Evolutionary conservation across 2,329 filamentous ascomycete genomes (phyloP).

Genomic region (Fusarium mexicanum): DNA sequence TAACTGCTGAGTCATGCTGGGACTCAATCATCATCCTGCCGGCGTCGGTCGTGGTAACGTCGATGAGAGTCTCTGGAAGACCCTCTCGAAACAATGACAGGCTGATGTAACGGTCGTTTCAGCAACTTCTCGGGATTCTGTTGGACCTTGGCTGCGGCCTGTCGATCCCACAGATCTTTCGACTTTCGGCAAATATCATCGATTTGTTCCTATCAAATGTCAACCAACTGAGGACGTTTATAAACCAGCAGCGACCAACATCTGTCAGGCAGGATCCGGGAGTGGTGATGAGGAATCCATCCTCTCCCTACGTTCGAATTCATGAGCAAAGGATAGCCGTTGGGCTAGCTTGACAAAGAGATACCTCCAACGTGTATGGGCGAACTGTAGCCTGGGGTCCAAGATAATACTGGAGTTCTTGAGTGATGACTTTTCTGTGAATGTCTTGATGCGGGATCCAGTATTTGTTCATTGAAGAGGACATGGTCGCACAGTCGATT

Average conservation of each 20-base stretch:
- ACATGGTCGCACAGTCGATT: constrained; percentile 36
- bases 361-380: constrained; percentile 65
- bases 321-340: constrained; percentile 37
- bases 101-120: constrained; percentile 67
- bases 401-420: constrained; percentile 67
- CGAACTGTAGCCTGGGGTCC: constrained; percentile 67
- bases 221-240: constrained; percentile 19
- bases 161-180: constrained; percentile 65
- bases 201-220: constrained; percentile 64
- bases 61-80: constrained; percentile 39
- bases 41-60: constrained; percentile 42
- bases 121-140: constrained; percentile 59
- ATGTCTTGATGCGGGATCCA: constrained; percentile 70
- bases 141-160: constrained; percentile 60
- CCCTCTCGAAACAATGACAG: constrained; percentile 57
- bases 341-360: constrained; percentile 37
- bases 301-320: constrained; percentile 60
- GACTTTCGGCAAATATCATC: constrained; percentile 70
- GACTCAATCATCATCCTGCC: constrained; percentile 38
- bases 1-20: constrained; percentile 9
- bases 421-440: constrained; percentile 68
- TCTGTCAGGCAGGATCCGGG: constrained; percentile 67
- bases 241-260: constrained; percentile 53
- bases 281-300: constrained; percentile 68
- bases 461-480: constrained; percentile 62